Conservation (phyloP, 495 filamentous ascomycete species). For the Hyaloscypha bicolor region DNA sequence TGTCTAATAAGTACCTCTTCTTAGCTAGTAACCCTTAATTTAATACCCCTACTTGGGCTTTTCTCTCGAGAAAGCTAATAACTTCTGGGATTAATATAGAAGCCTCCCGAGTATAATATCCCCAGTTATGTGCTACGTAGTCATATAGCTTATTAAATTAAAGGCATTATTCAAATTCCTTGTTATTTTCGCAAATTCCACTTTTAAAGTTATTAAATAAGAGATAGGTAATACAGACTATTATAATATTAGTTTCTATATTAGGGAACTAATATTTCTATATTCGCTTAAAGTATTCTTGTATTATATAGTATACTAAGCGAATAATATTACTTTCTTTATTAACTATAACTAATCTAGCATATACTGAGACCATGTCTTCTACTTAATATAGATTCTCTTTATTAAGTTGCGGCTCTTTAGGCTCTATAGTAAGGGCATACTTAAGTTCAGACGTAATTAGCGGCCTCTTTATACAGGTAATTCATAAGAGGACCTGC, state of each 20-base stretch:
- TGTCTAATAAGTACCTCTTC: slow-evolving; percentile 6
- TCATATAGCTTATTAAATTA: slow-evolving; percentile 11
- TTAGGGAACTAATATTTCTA: slow-evolving; percentile 45
- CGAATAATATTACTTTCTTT: too few species aligned
- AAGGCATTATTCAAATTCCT: slow-evolving; percentile 36
- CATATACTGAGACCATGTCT: too few species aligned
- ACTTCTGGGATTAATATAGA: slow-evolving; percentile 1
- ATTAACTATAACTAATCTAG: too few species aligned
- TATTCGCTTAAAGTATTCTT: too few species aligned
- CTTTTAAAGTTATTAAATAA: slow-evolving; percentile 23
- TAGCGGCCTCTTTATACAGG: too few species aligned
- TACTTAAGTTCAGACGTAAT: too few species aligned
- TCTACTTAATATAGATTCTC: too few species aligned
- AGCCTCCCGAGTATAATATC: slow-evolving; percentile 25
- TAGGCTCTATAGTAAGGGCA: too few species aligned
- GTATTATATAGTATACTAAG: too few species aligned
- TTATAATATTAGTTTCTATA: slow-evolving; percentile 39
- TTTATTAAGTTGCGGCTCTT: too few species aligned
- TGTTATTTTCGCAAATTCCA: slow-evolving; percentile 13
- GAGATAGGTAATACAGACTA: slow-evolving; percentile 47
- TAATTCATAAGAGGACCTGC: too few species aligned
- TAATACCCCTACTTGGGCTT: slow-evolving; percentile 25
- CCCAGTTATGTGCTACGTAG: slow-evolving; percentile 27
- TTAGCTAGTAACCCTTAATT: slow-evolving; percentile 18
- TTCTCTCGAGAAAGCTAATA: slow-evolving; percentile 14